Conservation (phyloP, 192 early-diverging fungal genomes). For the Backusella mclennaniae region DNA sequence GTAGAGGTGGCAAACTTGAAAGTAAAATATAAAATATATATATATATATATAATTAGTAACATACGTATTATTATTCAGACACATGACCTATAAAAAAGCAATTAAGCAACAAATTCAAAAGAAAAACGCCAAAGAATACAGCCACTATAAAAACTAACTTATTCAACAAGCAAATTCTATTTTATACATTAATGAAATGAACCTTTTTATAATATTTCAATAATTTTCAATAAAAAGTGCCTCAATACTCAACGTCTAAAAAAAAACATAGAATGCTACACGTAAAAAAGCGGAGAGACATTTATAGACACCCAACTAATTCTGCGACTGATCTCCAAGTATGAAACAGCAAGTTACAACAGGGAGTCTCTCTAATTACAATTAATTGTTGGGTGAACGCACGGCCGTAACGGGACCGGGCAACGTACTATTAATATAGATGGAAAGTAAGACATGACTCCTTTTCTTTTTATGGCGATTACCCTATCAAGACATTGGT, state of each 20-base stretch:
- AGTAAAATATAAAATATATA: background rate
- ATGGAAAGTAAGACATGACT: background rate
- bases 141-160: background rate
- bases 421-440: background rate
- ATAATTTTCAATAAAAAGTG: background rate
- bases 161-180: background rate
- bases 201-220: background rate
- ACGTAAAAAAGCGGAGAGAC: background rate
- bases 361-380: background rate
- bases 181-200: background rate
- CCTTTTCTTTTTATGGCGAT: background rate
- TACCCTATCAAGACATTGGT: background rate
- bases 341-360: background rate
- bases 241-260: background rate
- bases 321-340: background rate
- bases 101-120: background rate
- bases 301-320: background rate
- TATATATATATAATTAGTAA: background rate
- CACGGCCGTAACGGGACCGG: background rate
- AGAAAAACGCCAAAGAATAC: background rate
- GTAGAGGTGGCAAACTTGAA: background rate
- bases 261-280: background rate
- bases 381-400: background rate
- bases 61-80: background rate
- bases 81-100: background rate